Conservation (phyloP, 2,329 filamentous ascomycete species). For the Penicillium vulpinum region DNA sequence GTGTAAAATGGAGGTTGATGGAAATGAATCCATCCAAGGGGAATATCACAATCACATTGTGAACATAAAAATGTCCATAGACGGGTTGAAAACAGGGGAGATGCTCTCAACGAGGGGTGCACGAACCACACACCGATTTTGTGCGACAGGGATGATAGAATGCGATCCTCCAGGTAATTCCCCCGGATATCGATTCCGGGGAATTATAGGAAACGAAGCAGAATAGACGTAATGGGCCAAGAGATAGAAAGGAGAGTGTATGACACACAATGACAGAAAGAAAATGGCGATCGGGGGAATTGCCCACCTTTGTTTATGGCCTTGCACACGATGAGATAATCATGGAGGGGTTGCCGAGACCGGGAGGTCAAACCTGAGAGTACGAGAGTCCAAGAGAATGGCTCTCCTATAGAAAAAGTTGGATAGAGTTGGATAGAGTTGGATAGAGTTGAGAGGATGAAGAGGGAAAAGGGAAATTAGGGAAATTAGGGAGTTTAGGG, state of each 20-base stretch:
- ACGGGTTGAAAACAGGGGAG: not conserved
- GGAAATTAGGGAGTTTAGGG: not conserved
- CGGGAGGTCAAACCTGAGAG: not conserved
- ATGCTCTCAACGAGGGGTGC: not conserved
- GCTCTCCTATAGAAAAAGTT: too few relatives aligned
- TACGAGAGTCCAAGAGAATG: not conserved
- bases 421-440: not conserved
- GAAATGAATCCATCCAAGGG: not conserved
- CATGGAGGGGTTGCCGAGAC: not conserved
- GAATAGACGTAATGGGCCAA: not conserved
- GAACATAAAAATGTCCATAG: not conserved
- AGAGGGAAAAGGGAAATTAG: not conserved
- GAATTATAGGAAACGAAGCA: not conserved
- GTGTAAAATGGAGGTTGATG: too few relatives aligned
- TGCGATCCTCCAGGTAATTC: not conserved
- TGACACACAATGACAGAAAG: not conserved
- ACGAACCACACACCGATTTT: not conserved
- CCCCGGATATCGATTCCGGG: not conserved
- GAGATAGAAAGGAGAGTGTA: not conserved
- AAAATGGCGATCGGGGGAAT: not conserved
- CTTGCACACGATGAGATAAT: not conserved
- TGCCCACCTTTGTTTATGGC: not conserved
- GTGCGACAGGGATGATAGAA: not conserved
- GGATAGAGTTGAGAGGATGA: not conserved
- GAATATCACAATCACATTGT: conserved; percentile 2